Evolutionary conservation across 495 filamentous ascomycete genomes (phyloP), one percentile per base, ranked within the genome.

Genomic region (Penicillium arizonense): DNA sequence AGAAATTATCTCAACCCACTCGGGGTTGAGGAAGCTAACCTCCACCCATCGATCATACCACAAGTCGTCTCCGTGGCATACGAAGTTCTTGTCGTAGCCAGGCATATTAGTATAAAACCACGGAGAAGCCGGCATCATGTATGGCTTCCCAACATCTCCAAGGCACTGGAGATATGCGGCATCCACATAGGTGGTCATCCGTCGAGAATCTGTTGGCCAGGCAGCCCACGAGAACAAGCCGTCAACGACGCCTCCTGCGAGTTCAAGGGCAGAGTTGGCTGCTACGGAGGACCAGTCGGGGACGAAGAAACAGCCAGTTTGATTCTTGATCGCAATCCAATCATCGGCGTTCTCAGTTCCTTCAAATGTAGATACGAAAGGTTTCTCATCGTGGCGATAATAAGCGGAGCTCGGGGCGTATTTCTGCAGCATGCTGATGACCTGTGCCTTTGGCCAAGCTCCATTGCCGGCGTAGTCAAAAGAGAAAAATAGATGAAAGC

Each of bases 341-440:
- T 87, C 83, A 32, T 71, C 67, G 2, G 77, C 74, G 58, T 78
- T 80, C n/a, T 56, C 63, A 5, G 77, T 67, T 2, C 87, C 87
- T 58, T 91, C 88, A 53, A 92, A 93, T 0, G 89, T 91, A 0
- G 83, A 87, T 8, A 88, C 86, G 3, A 91, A 78, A 0, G 86
- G 78, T 33, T 73, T 74, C 13, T 63, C 65, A 16, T 80, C 66
- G 44, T 82, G 69, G 20, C 72, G 70, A 63, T 78, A 82, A 58
- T 90, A 82, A 1, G 83, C 78, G 3, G 65, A 23, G 3, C 62
- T 73, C 5, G 53, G 47, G 41, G 77, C 80, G 68, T 84, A 85
- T 13, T 73, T 59, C 44, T 84, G 80, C 42, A 90, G 71, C 16
- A 79, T 70, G 12, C 57, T 54, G 12, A 78, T 62, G 9, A 91